Conservation (phyloP, 2,329 filamentous ascomycete genomes). For the Sporothrix pseudoabietina region DNA sequence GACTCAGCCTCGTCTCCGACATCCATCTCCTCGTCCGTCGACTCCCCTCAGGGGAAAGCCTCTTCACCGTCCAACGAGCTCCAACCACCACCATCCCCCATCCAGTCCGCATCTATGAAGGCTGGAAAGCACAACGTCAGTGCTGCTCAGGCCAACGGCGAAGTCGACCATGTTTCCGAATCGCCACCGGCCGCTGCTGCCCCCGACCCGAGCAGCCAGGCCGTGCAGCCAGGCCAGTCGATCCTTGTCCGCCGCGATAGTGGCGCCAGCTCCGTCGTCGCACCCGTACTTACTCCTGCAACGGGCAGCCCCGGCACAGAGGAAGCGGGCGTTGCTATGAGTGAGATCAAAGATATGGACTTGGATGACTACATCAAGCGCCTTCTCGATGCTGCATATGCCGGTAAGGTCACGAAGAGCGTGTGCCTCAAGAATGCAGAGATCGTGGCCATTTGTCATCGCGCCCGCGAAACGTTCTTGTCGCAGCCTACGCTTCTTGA, state of each 20-base stretch:
- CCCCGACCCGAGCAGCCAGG: slow-evolving; percentile 51
- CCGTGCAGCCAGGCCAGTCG: slow-evolving; percentile 77
- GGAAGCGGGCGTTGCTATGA: slow-evolving; percentile 69
- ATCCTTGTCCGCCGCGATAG: slow-evolving; percentile 84
- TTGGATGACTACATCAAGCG: slow-evolving; percentile 97
- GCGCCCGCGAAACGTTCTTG: slow-evolving; percentile 84
- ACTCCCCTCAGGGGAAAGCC: slow-evolving; percentile 46
- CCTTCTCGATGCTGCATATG: slow-evolving; percentile 90
- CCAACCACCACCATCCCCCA: slow-evolving; percentile 79
- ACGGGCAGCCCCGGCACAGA: slow-evolving; percentile 26
- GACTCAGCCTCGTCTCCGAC: slow-evolving; percentile 48
- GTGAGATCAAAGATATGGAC: slow-evolving; percentile 88
- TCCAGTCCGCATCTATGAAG: slow-evolving; percentile 73
- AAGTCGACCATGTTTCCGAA: slow-evolving; percentile 94
- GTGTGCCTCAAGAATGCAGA: slow-evolving; percentile 98
- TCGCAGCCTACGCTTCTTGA: slow-evolving; percentile 91
- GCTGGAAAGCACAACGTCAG: slow-evolving; percentile 75
- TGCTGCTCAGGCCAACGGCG: slow-evolving; percentile 80
- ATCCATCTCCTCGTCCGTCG: slow-evolving; percentile 47
- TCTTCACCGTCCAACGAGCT: slow-evolving; percentile 52
- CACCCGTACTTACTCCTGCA: slow-evolving; percentile 39
- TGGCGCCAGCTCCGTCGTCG: slow-evolving; percentile 63
- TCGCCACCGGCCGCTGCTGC: slow-evolving; percentile 72
- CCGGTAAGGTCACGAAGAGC: slow-evolving; percentile 95
- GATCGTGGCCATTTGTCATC: slow-evolving; percentile 89